These are phyloP conservation scores for Psilocybe mexicana DNA, from an alignment of 1,284 basidiomycete genomes.

Conservation along the genomic window DNA sequence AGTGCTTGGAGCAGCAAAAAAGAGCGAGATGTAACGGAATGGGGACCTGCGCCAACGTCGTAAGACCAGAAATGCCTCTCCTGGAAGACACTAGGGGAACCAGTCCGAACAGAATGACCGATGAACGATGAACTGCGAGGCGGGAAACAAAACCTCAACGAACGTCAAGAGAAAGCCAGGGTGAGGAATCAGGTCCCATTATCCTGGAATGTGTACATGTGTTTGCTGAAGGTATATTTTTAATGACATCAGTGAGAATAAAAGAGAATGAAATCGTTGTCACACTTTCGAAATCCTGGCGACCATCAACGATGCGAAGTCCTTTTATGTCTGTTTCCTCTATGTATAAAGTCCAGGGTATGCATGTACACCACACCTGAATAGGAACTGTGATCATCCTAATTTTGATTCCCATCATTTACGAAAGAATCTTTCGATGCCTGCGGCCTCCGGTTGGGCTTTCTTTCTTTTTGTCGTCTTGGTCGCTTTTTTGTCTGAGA, in stretches of 20 bases:
- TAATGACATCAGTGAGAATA: constrained; percentile 4
- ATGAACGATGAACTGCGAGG: constrained; percentile 22
- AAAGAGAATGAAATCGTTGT: neutral
- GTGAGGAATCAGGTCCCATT: neutral
- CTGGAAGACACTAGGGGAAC: constrained; percentile 27
- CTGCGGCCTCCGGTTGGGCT: constrained; percentile 37
- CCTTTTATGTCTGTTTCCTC: neutral
- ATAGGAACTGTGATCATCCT: neutral
- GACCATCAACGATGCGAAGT: constrained; percentile 20
- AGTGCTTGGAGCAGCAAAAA: constrained; percentile 4
- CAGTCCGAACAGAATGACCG: constrained; percentile 25
- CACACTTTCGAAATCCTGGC: constrained; percentile 9
- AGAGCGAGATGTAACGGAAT: constrained; percentile 15
- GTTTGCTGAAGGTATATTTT: constrained; percentile 18
- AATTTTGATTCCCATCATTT: constrained; percentile 11
- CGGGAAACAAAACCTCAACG: constrained; percentile 18
- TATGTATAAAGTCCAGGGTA: neutral
- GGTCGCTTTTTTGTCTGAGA: constrained; percentile 23
- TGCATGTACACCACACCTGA: neutral
- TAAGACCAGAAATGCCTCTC: constrained; percentile 23
- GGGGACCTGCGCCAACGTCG: constrained; percentile 28
- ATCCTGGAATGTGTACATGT: constrained; percentile 18
- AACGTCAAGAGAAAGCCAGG: constrained; percentile 13
- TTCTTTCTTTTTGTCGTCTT: constrained; percentile 47
- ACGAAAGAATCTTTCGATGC: constrained; percentile 79